Evolutionary conservation across 1,284 basidiomycete species (phyloP).

Genomic region (Inonotus obliquus): DNA sequence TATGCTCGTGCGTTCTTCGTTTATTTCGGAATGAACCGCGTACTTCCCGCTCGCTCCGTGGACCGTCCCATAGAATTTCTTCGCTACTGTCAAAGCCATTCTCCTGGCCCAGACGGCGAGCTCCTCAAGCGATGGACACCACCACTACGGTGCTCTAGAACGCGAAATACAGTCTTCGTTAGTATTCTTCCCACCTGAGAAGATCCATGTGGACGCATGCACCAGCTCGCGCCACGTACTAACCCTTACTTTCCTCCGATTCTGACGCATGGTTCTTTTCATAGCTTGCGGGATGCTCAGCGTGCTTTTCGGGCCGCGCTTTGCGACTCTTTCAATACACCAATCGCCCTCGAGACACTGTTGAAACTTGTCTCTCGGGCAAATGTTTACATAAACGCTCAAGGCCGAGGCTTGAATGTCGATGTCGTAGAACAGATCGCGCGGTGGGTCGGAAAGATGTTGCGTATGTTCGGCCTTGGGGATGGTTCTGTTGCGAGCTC

Average conservation of each 20-base stretch:
- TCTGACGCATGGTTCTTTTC: constrained; percentile 13
- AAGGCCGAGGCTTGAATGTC: constrained; percentile 61
- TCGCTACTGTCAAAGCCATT: constrained; percentile 85
- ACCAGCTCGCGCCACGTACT: constrained; percentile 8
- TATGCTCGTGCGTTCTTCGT: neutral
- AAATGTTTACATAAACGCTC: constrained; percentile 82
- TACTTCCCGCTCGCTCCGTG: neutral
- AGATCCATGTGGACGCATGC: neutral
- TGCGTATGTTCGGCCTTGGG: constrained; percentile 93
- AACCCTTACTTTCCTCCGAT: constrained; percentile 18
- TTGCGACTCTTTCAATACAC: constrained; percentile 98
- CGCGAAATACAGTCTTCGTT: constrained; percentile 62
- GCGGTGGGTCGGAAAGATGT: constrained; percentile 85
- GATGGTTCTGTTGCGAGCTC: constrained; percentile 53
- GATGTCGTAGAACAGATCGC: constrained; percentile 71
- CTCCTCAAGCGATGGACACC: constrained; percentile 49
- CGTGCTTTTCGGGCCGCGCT: constrained; percentile 82
- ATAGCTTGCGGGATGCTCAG: constrained; percentile 75
- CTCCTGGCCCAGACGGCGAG: constrained; percentile 48
- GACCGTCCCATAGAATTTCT: constrained; percentile 76
- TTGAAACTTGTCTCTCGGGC: constrained; percentile 84
- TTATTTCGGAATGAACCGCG: neutral
- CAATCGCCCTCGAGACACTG: constrained; percentile 73
- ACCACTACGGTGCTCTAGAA: constrained; percentile 64
- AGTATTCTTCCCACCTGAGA: constrained; percentile 21